A percentile compares a stretch with the other conserved stretches of the same genome.
Conservation (phyloP, 164 flowering plant genomes). For the Berberis vulgaris region DNA sequence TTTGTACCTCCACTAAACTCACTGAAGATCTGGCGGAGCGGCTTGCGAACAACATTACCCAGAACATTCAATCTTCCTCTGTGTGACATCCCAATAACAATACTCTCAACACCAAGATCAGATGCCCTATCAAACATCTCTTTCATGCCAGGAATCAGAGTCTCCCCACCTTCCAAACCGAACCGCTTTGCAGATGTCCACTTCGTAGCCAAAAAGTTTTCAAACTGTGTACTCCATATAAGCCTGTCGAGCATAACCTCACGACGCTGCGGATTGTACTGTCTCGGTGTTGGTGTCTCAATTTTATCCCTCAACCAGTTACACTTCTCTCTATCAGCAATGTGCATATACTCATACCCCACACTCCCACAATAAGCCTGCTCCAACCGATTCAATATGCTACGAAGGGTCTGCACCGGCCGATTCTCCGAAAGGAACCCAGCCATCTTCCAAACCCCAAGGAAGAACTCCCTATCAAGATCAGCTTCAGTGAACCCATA, state of each 20-base stretch:
- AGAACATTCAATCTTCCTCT: slow-evolving; percentile 90
- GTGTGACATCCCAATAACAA: slow-evolving; percentile 93
- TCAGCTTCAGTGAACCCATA: slow-evolving; percentile 90
- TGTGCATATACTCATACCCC: slow-evolving; percentile 96
- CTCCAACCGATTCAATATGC: slow-evolving; percentile 76
- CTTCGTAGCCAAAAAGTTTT: slow-evolving; percentile 78
- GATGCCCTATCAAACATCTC: slow-evolving; percentile 87
- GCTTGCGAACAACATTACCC: slow-evolving; percentile 91
- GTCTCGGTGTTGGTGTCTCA: slow-evolving; percentile 70
- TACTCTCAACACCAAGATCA: slow-evolving; percentile 84
- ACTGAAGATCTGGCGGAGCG: slow-evolving; percentile 79
- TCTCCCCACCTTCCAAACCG: slow-evolving; percentile 89
- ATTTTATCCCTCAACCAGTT: slow-evolving; percentile 94
- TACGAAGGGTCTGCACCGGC: slow-evolving; percentile 80
- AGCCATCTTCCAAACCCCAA: slow-evolving; percentile 91
- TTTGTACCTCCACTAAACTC: slow-evolving; percentile 86
- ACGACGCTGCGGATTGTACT: slow-evolving; percentile 57
- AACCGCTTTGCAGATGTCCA: slow-evolving; percentile 84
- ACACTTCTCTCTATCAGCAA: slow-evolving; percentile 76
- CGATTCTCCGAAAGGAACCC: slow-evolving; percentile 94
- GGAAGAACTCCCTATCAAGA: slow-evolving; percentile 82
- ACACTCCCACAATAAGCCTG: slow-evolving; percentile 92
- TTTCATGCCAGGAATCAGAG: slow-evolving; percentile 90
- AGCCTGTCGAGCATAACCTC: slow-evolving; percentile 88
- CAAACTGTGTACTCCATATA: slow-evolving; percentile 93